These are phyloP conservation scores for Aureobasidium melanogenum DNA, from an alignment of 2,329 filamentous ascomycete species.

Conservation along the genomic window DNA sequence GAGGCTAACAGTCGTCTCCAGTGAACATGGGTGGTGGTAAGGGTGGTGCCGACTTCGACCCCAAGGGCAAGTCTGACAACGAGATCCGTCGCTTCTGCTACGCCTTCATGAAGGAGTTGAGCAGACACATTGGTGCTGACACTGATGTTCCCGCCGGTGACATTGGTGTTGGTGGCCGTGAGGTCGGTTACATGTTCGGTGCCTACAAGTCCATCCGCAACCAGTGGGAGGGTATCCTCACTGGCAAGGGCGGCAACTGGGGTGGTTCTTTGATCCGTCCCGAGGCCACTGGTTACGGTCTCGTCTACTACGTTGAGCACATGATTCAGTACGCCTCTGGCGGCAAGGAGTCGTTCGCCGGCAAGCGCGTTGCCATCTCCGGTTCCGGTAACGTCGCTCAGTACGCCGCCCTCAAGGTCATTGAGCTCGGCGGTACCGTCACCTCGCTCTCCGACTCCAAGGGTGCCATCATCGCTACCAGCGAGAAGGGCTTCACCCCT, in stretches of 20 bases:
- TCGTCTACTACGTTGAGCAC: constrained; percentile 92
- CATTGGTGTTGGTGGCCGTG: constrained; percentile 84
- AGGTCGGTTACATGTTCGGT: constrained; percentile 93
- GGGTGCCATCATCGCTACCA: constrained; percentile 69
- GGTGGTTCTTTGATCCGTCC: constrained; percentile 90
- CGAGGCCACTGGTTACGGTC: constrained; percentile 92
- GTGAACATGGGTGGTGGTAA: constrained; percentile 96
- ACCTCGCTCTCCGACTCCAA: constrained; percentile 90
- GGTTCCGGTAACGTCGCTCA: constrained; percentile 97
- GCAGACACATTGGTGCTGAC: constrained; percentile 91
- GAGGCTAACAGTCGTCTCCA: constrained; percentile 25
- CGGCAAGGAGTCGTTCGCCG: constrained; percentile 73
- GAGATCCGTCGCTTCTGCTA: constrained; percentile 98
- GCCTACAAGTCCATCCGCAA: constrained; percentile 83
- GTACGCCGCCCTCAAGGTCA: constrained; percentile 91
- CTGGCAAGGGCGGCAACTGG: constrained; percentile 89
- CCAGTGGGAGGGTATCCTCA: constrained; percentile 91
- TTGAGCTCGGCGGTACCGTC: constrained; percentile 89
- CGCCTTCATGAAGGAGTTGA: constrained; percentile 91
- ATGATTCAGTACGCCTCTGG: constrained; percentile 80
- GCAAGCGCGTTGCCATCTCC: constrained; percentile 91
- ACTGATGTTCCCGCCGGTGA: constrained; percentile 96
- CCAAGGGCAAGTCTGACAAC: constrained; percentile 94
- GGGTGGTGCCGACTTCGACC: constrained; percentile 96
- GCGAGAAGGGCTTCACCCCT: constrained; percentile 62